phyloP scores from a whole-genome alignment of 768 basidiomycete genomes.

The Kwoniella dendrophila region DNA sequence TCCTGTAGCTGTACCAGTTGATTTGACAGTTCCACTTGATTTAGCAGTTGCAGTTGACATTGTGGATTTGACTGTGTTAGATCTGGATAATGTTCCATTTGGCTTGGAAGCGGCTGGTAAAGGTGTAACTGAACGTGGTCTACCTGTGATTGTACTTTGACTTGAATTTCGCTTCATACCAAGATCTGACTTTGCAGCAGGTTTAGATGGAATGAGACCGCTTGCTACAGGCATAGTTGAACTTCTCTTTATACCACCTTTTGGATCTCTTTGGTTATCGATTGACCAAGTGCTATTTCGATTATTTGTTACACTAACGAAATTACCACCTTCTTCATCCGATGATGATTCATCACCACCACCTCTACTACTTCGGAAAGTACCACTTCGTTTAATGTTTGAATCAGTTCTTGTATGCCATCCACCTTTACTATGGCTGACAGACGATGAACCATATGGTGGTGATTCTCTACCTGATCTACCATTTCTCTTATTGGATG shows the following conservation, averaged over 20 bases:
- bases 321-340: slow-evolving; percentile 45
- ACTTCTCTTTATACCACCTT: slow-evolving; percentile 31
- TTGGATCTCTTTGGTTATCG: slow-evolving; percentile 25
- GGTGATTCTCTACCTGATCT: slow-evolving; percentile 50
- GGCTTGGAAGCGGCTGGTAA: slow-evolving; percentile 14
- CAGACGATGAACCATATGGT: slow-evolving; percentile 36
- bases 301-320: slow-evolving; percentile 51
- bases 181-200: slow-evolving; percentile 38
- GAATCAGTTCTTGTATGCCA: slow-evolving; percentile 54
- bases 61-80: slow-evolving; percentile 36
- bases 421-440: slow-evolving; percentile 13
- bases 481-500: slow-evolving; percentile 26
- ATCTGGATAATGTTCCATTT: slow-evolving; percentile 17
- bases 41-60: slow-evolving; percentile 24
- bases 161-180: slow-evolving; percentile 39
- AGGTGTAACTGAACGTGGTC: slow-evolving; percentile 22
- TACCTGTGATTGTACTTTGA: slow-evolving; percentile 47
- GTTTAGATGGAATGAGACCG: slow-evolving; percentile 48
- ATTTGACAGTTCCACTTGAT: slow-evolving; percentile 33
- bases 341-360: slow-evolving; percentile 37
- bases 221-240: slow-evolving; percentile 44
- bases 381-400: slow-evolving; percentile 43
- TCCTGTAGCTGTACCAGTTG: slow-evolving; percentile 35
- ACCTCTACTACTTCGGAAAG: slow-evolving; percentile 27
- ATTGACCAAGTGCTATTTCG: slow-evolving; percentile 49